A percentile compares a stretch with the other conserved stretches of the same genome.
These are phyloP conservation scores for Clausena lansium DNA, from an alignment of 345 rosid genomes.

Conservation along the genomic window DNA sequence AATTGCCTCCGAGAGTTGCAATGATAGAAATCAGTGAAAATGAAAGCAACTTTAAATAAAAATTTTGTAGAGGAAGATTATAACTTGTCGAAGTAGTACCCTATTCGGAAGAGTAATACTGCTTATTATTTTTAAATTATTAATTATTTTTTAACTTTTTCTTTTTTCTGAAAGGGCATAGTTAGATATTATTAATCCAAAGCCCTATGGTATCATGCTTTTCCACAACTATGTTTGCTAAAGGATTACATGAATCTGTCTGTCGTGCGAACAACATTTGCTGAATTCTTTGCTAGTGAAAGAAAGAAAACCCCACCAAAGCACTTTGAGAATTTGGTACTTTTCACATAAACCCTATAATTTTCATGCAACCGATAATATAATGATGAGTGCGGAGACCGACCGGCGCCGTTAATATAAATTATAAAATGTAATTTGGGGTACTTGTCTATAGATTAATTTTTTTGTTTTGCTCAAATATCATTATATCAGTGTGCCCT, in stretches of 20 bases:
- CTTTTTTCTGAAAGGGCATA: background rate
- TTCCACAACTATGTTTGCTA: background rate
- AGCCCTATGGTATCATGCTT: background rate
- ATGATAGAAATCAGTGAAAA: background rate
- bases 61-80: background rate
- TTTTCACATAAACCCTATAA: background rate
- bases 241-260: background rate
- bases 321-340: background rate
- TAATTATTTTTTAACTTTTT: too few species aligned
- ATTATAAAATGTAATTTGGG: background rate
- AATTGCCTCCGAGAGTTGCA: background rate
- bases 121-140: background rate
- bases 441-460: background rate
- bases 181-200: background rate
- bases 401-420: background rate
- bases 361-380: background rate
- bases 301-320: background rate
- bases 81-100: background rate
- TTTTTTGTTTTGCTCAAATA: background rate
- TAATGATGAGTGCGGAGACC: background rate
- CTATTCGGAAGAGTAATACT: background rate
- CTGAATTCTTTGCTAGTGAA: background rate
- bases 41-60: conserved; percentile 2
- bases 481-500: background rate
- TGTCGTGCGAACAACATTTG: background rate